A percentile compares a stretch with the other conserved stretches of the same genome.
These are phyloP conservation scores for Gloeostereum incarnatum DNA, from an alignment of 768 basidiomycete species.

Conservation along the genomic window DNA sequence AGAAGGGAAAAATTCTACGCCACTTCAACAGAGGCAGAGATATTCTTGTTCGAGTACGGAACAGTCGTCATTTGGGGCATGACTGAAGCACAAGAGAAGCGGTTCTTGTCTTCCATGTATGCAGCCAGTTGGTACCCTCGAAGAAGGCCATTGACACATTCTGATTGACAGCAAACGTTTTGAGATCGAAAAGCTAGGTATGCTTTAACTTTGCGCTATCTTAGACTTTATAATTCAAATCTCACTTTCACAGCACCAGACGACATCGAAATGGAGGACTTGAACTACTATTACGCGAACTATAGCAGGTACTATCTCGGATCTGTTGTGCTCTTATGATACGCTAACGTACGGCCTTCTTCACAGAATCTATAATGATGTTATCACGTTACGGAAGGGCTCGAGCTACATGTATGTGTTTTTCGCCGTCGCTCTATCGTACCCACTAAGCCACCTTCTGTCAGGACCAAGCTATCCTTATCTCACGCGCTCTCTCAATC, in stretches of 20 bases:
- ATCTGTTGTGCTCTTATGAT: conserved; percentile 2
- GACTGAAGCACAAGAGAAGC: conserved; percentile 86
- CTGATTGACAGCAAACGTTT: conserved; percentile 70
- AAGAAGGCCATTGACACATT: background rate
- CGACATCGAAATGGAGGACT: conserved; percentile 91
- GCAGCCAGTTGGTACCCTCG: conserved; percentile 17
- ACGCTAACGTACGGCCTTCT: conserved; percentile 1
- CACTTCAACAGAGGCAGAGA: conserved; percentile 67
- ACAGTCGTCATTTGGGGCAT: conserved; percentile 98
- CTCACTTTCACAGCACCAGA: conserved; percentile 50
- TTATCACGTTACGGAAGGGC: conserved; percentile 88
- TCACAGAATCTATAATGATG: conserved; percentile 88
- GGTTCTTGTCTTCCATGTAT: conserved; percentile 86
- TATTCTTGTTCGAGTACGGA: conserved; percentile 91
- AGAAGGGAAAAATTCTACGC: conserved; percentile 63
- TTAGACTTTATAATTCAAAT: conserved; percentile 1
- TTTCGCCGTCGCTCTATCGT: conserved; percentile 1
- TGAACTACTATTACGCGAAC: conserved; percentile 95
- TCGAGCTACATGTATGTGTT: conserved; percentile 84
- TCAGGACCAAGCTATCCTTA: conserved; percentile 89
- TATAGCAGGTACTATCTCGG: conserved; percentile 68
- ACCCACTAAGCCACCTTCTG: background rate
- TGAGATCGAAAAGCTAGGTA: conserved; percentile 81
- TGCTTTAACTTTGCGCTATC: conserved; percentile 10
- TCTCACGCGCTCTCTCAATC: conserved; percentile 95